Conservation (phyloP, 2,329 filamentous ascomycete species). For the Fusarium virguliforme region DNA sequence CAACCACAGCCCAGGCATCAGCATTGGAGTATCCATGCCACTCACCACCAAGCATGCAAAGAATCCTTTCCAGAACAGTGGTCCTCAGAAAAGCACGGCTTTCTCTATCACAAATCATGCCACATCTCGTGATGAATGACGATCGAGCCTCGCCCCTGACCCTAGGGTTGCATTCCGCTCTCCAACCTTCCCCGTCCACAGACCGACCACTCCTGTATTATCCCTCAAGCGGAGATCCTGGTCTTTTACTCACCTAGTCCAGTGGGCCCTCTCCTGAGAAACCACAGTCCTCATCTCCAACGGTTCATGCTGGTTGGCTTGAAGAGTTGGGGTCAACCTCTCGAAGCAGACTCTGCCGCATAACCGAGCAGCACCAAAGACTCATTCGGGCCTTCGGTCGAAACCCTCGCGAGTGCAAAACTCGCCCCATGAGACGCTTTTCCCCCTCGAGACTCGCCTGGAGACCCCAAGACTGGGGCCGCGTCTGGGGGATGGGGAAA, state of each 20-base stretch:
- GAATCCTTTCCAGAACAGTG: slow-evolving; percentile 1
- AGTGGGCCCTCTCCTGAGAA: slow-evolving; percentile 4
- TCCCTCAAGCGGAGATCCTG: slow-evolving; percentile 19
- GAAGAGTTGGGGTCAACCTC: slow-evolving; percentile 10
- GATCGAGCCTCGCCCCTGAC: slow-evolving; percentile 19
- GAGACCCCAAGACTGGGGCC: slow-evolving; percentile 5
- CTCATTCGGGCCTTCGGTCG: slow-evolving; percentile 33
- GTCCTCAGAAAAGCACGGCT: slow-evolving; percentile 1
- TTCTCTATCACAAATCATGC: slow-evolving; percentile 12
- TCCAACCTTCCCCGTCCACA: slow-evolving; percentile 10
- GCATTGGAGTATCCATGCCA: slow-evolving; percentile 10
- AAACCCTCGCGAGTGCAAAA: slow-evolving; percentile 19
- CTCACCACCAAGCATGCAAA: slow-evolving; percentile 5
- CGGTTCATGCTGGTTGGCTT: too few relatives aligned
- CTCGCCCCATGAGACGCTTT: not conserved
- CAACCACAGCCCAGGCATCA: not conserved
- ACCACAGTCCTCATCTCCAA: not conserved
- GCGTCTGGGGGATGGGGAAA: slow-evolving; percentile 18
- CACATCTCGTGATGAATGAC: slow-evolving; percentile 10
- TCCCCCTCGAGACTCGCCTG: not conserved
- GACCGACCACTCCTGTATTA: slow-evolving; percentile 7
- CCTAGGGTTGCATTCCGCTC: not conserved
- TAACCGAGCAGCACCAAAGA: slow-evolving; percentile 20
- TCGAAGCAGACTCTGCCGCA: slow-evolving; percentile 15
- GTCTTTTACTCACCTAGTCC: not conserved